Conservation (phyloP, 2,329 filamentous ascomycete species). For the Pestalotiopsis sp. region DNA sequence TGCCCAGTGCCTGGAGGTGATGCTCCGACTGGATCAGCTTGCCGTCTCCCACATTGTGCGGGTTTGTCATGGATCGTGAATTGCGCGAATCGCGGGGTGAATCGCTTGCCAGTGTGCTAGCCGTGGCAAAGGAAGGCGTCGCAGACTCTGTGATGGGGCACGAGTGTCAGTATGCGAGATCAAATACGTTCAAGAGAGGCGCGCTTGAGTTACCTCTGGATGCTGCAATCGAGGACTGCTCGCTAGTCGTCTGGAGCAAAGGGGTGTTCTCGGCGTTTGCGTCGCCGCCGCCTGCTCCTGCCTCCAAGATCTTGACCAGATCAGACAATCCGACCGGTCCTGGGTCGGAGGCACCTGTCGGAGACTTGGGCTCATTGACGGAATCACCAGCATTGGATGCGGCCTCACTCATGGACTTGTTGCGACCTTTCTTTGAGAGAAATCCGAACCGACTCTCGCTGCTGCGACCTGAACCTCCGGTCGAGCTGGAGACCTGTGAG, state of each 20-base stretch:
- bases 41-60: slow-evolving; percentile 21
- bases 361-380: not conserved
- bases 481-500: slow-evolving; percentile 43
- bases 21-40: slow-evolving; percentile 31
- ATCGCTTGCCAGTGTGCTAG: slow-evolving; percentile 35
- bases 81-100: slow-evolving; percentile 22
- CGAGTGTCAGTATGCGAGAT: not conserved
- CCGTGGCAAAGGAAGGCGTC: slow-evolving; percentile 33
- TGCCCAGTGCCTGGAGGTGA: slow-evolving; percentile 41
- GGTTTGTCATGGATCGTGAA: not conserved
- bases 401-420: slow-evolving; percentile 26
- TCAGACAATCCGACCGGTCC: not conserved
- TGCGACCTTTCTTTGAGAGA: slow-evolving; percentile 43
- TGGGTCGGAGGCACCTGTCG: slow-evolving; percentile 3
- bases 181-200: not conserved
- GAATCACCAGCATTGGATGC: not conserved
- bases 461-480: slow-evolving; percentile 41
- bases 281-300: not conserved
- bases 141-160: slow-evolving; percentile 42
- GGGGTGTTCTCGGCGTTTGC: slow-evolving; percentile 11
- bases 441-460: slow-evolving; percentile 43
- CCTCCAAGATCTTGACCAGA: not conserved
- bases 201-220: slow-evolving; percentile 33
- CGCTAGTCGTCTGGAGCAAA: slow-evolving; percentile 17
- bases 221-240: slow-evolving; percentile 29